Conservation (phyloP, 371 early-diverging fungal species). For the Lichtheimia ramosa region DNA sequence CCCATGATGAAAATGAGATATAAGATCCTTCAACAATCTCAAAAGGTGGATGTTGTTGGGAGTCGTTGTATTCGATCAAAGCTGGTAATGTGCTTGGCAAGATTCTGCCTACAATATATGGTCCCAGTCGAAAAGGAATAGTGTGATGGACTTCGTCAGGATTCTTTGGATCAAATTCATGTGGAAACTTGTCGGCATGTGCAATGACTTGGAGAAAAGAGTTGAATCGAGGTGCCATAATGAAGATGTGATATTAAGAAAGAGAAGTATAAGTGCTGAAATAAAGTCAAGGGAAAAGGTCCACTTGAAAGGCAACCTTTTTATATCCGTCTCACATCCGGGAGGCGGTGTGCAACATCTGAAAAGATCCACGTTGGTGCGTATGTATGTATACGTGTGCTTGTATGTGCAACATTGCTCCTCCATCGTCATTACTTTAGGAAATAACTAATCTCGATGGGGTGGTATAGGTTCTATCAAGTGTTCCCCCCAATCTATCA, state of each 20-base stretch:
- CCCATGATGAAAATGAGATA: constrained; percentile 28
- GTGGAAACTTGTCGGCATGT: constrained; percentile 47
- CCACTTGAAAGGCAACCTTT: background rate
- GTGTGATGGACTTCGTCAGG: constrained; percentile 23
- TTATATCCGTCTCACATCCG: background rate
- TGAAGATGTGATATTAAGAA: background rate
- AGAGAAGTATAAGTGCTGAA: constrained; percentile 3
- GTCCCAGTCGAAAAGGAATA: constrained; percentile 29
- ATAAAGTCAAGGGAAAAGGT: background rate
- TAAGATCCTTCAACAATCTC: constrained; percentile 19
- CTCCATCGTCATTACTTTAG: background rate
- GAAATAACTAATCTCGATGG: constrained; percentile 15
- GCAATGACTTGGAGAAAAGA: constrained; percentile 30
- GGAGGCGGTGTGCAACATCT: too few species aligned
- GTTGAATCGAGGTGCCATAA: constrained; percentile 11
- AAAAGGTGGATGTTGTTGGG: constrained; percentile 23
- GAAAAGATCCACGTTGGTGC: too few species aligned
- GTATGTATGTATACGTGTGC: too few species aligned
- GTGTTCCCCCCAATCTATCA: too few species aligned
- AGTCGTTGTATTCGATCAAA: constrained; percentile 34
- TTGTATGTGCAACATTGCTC: too few species aligned
- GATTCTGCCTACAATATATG: constrained; percentile 35
- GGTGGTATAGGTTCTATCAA: background rate
- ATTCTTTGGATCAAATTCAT: constrained; percentile 19
- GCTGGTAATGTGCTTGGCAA: constrained; percentile 27